Evolutionary conservation across 768 basidiomycete genomes (phyloP), one percentile per base, ranked within the genome.

Genomic region (Pholiota molesta): DNA sequence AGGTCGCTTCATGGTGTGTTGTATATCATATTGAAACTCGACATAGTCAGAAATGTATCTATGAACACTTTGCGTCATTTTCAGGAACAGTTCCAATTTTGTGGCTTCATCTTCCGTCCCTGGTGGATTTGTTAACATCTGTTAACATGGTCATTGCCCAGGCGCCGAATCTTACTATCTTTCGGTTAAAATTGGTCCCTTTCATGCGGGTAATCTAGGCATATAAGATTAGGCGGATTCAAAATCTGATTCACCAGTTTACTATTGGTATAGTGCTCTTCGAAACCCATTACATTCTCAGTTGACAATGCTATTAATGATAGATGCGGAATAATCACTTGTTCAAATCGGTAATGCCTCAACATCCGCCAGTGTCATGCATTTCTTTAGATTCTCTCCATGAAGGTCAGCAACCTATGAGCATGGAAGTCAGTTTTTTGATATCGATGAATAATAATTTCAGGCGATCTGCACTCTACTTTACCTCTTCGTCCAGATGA

Each of bases 401-500:
- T 69, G 72, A 9, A 87, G 74, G 62, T 87, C 85, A 13, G 73
- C 68, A 4, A 85, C 84, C 79, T 84, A 54, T 31, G 55, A 35
- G 33, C 9, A 7, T 17, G 47, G 31, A 58, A 40, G 26, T 59
- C 16, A 45, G n/a, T 45, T 45, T 40, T 11, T 10, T 31, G 17
- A 16, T n/a, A 62, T 26, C 9, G 21, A 39, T 9, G 13, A 62
- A 39, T 14, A 31, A 45, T n/a, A 11, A 47, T 19, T 49, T 23
- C 14, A 14, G 35, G 53, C 35, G 17, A 51, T 35, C 21, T 61
- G 26, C 19, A 47, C 8, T 26, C 55, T 37, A 21, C 66, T 73
- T 26, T 59, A 82, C 83, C 74, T 86, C 83, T 69, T 85, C 75
- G 68, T 86, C 84, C 1, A 86, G 76, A 65, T 86, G 85, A 29